Evolutionary conservation across 2,329 filamentous ascomycete genomes (phyloP).

Genomic region (Aspergillus piperis): DNA sequence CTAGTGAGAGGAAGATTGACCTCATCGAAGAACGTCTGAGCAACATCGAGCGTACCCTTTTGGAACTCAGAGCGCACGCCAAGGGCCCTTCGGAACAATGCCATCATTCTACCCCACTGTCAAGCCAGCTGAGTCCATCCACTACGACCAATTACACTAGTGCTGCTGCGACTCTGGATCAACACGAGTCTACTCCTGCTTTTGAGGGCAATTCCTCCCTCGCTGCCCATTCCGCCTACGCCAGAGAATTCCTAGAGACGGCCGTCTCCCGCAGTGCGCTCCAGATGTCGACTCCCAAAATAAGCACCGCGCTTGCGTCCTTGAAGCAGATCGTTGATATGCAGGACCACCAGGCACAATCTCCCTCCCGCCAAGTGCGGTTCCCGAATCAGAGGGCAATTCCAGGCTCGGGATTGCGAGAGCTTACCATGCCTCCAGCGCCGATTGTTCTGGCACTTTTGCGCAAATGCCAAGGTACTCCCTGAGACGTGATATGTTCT

Average conservation of each 20-base stretch:
- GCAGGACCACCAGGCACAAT: conserved; percentile 33
- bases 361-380: conserved; percentile 27
- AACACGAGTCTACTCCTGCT: conserved; percentile 28
- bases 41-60: conserved; percentile 47
- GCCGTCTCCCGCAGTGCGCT: conserved; percentile 39
- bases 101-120: conserved; percentile 17
- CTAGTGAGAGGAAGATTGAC: conserved; percentile 56
- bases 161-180: conserved; percentile 28
- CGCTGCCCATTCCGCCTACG: conserved; percentile 51
- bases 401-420: conserved; percentile 31
- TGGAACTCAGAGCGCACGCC: conserved; percentile 23
- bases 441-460: conserved; percentile 36
- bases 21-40: conserved; percentile 53
- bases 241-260: conserved; percentile 46
- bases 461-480: conserved; percentile 37
- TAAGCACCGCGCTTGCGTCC: conserved; percentile 40
- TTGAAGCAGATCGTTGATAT: conserved; percentile 43
- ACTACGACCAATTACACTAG: conserved; percentile 17
- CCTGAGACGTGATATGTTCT: background rate
- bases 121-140: conserved; percentile 15
- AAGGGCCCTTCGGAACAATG: conserved; percentile 3
- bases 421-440: conserved; percentile 41
- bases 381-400: conserved; percentile 29
- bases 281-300: conserved; percentile 40
- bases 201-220: conserved; percentile 56